Evolutionary conservation across 208 protist genomes (phyloP).

Genomic region (Leishmania arabica): DNA sequence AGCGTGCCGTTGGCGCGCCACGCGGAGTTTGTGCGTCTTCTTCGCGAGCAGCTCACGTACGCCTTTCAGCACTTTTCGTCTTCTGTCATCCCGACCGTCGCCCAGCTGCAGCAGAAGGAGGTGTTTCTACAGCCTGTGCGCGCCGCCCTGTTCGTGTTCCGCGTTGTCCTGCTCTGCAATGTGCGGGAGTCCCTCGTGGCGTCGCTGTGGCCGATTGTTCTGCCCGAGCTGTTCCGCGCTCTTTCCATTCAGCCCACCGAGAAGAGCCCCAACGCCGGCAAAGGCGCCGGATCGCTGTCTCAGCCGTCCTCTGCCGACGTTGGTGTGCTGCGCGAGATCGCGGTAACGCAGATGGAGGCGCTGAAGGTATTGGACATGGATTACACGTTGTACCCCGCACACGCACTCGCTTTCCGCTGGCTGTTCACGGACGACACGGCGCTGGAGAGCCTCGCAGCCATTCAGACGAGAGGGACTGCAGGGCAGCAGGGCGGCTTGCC

Average conservation of each 20-base stretch:
- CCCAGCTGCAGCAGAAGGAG: conserved; percentile 23
- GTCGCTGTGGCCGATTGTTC: conserved; percentile 54
- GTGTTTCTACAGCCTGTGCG: conserved; percentile 36
- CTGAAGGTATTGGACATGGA: conserved; percentile 63
- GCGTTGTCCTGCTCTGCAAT: conserved; percentile 51
- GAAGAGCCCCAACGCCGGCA: not conserved
- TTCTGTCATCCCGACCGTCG: conserved; percentile 8
- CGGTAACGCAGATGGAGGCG: conserved; percentile 56
- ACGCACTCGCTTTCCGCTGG: conserved; percentile 30
- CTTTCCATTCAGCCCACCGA: conserved; percentile 1
- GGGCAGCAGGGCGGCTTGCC: not conserved
- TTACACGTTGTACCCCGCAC: conserved; percentile 45
- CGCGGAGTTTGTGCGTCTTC: conserved; percentile 40
- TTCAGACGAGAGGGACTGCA: conserved; percentile 3
- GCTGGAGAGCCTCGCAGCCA: conserved; percentile 2
- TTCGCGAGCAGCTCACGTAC: conserved; percentile 49
- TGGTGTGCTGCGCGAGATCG: conserved; percentile 34
- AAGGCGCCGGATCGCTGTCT: not conserved
- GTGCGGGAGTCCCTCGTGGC: conserved; percentile 28
- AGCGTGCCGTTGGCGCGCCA: conserved; percentile 12
- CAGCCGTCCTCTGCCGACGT: not conserved
- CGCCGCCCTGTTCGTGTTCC: conserved; percentile 55
- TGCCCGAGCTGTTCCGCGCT: conserved; percentile 38
- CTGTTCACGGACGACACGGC: conserved; percentile 34
- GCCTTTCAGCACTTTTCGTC: conserved; percentile 34